Conservation (phyloP, 495 filamentous ascomycete species). For the Aspergillus coremiiformis region DNA sequence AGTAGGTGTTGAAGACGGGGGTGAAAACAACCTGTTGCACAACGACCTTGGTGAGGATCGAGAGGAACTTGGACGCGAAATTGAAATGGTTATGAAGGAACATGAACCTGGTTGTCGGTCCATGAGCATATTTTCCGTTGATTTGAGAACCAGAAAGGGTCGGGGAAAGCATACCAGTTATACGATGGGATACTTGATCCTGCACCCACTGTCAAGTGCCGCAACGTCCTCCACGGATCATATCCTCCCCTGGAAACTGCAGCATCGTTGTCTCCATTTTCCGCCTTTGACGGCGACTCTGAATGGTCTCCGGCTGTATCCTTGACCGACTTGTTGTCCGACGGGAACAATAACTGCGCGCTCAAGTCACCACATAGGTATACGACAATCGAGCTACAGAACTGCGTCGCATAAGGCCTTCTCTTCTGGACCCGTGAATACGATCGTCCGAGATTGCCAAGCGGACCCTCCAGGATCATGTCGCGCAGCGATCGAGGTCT, state of each 20-base stretch:
- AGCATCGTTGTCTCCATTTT: constrained; percentile 8
- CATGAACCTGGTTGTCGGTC: constrained; percentile 55
- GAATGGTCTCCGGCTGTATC: background rate
- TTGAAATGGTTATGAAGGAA: constrained; percentile 77
- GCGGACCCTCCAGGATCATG: constrained; percentile 48
- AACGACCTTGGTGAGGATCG: constrained; percentile 64
- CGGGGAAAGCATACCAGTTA: constrained; percentile 50
- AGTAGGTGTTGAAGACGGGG: constrained; percentile 82
- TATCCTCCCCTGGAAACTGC: constrained; percentile 44
- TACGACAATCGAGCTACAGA: constrained; percentile 65
- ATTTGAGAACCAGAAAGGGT: background rate
- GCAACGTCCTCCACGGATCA: constrained; percentile 59
- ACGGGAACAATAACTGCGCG: constrained; percentile 56
- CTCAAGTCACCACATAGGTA: constrained; percentile 75
- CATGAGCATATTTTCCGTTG: background rate
- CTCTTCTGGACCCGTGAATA: constrained; percentile 64
- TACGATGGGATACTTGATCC: constrained; percentile 69
- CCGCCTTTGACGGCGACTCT: background rate
- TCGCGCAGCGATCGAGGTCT: constrained; percentile 51
- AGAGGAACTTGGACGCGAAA: constrained; percentile 61
- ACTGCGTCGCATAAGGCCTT: constrained; percentile 69
- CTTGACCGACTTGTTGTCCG: constrained; percentile 14
- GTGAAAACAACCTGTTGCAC: constrained; percentile 81
- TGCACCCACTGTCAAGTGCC: constrained; percentile 66
- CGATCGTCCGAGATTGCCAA: constrained; percentile 32